Evolutionary conservation across 2,329 filamentous ascomycete genomes (phyloP).

Genomic region (Ophiostoma ulmi): DNA sequence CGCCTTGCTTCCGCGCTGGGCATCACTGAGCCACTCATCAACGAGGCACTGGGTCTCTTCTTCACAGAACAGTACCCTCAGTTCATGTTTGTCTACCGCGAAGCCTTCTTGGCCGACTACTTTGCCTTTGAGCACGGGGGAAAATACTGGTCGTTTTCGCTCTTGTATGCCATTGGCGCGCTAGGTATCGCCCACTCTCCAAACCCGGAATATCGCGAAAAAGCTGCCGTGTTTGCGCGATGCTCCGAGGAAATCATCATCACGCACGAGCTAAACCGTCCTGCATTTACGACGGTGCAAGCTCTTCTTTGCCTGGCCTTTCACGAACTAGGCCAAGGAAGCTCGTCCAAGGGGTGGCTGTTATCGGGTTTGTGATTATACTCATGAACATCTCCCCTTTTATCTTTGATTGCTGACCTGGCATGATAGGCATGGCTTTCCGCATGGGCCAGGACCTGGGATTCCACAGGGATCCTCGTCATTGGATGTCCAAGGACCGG

Average conservation of each 20-base stretch:
- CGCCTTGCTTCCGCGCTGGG: background rate
- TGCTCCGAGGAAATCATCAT: conserved; percentile 2
- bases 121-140: conserved; percentile 5
- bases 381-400: background rate
- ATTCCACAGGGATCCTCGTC: background rate
- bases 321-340: background rate
- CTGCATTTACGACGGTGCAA: background rate
- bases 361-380: background rate
- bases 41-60: background rate
- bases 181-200: background rate
- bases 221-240: background rate
- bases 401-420: background rate
- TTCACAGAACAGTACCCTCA: background rate
- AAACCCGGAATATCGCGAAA: background rate
- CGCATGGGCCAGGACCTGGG: conserved; percentile 7
- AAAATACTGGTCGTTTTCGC: background rate
- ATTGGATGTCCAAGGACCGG: conserved; percentile 8
- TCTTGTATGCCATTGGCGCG: background rate
- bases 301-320: background rate
- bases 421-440: background rate
- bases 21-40: conserved; percentile 7
- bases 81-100: conserved; percentile 3
- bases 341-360: conserved; percentile 7
- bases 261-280: background rate
- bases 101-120: background rate